A percentile compares a stretch with the other conserved stretches of the same genome.
These are phyloP conservation scores for Cicer judaicum DNA, from an alignment of 306 rosid genomes.

Conservation along the genomic window DNA sequence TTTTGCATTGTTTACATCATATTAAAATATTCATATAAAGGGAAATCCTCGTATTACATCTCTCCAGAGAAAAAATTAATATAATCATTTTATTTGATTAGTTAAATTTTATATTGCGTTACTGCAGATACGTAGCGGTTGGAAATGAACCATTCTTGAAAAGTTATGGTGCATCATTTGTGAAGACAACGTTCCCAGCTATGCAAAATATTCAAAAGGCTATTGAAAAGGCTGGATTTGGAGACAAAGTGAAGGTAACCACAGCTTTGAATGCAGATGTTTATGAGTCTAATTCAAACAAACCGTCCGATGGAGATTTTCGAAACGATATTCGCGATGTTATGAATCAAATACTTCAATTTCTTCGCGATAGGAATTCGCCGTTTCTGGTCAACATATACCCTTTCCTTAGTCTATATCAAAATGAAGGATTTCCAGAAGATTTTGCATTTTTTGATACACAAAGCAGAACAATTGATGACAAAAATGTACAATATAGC, in stretches of 20 bases:
- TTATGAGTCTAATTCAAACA: constrained; percentile 56
- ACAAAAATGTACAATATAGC: constrained; percentile 50
- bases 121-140: constrained; percentile 64
- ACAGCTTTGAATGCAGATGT: constrained; percentile 79
- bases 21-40: no score
- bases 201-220: constrained; percentile 73
- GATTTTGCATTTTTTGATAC: constrained; percentile 69
- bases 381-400: constrained; percentile 82
- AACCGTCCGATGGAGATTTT: constrained; percentile 71
- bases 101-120: no score
- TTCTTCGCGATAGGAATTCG: constrained; percentile 49
- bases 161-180: constrained; percentile 56
- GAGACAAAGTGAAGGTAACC: constrained; percentile 61
- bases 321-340: constrained; percentile 48
- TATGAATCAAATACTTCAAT: constrained; percentile 48
- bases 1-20: background rate
- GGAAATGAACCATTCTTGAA: constrained; percentile 87
- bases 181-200: constrained; percentile 59
- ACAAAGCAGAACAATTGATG: constrained; percentile 37
- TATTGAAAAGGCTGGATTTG: constrained; percentile 59
- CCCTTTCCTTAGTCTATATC: constrained; percentile 77
- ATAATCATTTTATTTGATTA: no score
- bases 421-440: constrained; percentile 49
- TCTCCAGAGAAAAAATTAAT: no score
- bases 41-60: no score